A percentile compares a stretch with the other conserved stretches of the same genome.
Conservation (phyloP, 495 filamentous ascomycete genomes). For the Aspergillus taichungensis region DNA sequence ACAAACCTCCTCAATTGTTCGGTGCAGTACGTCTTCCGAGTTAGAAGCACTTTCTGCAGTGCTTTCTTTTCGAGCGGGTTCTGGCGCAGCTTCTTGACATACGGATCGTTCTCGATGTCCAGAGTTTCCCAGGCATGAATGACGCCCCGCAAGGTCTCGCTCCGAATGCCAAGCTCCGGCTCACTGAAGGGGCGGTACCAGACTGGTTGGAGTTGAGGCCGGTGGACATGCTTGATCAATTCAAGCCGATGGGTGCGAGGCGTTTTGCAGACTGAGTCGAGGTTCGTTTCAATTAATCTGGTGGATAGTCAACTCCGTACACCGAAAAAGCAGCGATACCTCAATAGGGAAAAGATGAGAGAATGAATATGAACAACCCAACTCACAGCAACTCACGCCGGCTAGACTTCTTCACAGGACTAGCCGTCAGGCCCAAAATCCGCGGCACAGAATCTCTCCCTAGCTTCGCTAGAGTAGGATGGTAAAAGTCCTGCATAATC, state of each 20-base stretch:
- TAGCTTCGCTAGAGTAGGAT: constrained; percentile 27
- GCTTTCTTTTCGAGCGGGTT: constrained; percentile 16
- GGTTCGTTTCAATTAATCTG: constrained; percentile 62
- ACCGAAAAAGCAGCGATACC: not conserved
- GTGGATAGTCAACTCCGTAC: not conserved
- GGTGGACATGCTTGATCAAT: constrained; percentile 57
- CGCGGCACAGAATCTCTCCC: constrained; percentile 45
- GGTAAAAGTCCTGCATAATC: constrained; percentile 76
- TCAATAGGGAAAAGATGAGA: not conserved
- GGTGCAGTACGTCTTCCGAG: constrained; percentile 52
- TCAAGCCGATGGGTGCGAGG: constrained; percentile 66
- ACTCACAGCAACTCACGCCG: constrained; percentile 24
- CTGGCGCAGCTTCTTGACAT: constrained; percentile 46
- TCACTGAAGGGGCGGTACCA: constrained; percentile 26
- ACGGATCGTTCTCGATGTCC: constrained; percentile 60
- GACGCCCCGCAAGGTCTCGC: constrained; percentile 14
- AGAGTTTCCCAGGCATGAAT: constrained; percentile 16
- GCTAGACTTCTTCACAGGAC: constrained; percentile 53
- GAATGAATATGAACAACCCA: not conserved
- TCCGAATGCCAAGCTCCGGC: not conserved
- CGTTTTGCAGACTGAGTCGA: constrained; percentile 64
- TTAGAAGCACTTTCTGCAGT: constrained; percentile 38
- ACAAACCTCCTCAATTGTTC: constrained; percentile 54
- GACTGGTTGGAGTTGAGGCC: constrained; percentile 50
- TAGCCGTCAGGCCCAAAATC: constrained; percentile 81